Conservation (phyloP, 192 early-diverging fungal genomes). For the Coemansia sp. region DNA sequence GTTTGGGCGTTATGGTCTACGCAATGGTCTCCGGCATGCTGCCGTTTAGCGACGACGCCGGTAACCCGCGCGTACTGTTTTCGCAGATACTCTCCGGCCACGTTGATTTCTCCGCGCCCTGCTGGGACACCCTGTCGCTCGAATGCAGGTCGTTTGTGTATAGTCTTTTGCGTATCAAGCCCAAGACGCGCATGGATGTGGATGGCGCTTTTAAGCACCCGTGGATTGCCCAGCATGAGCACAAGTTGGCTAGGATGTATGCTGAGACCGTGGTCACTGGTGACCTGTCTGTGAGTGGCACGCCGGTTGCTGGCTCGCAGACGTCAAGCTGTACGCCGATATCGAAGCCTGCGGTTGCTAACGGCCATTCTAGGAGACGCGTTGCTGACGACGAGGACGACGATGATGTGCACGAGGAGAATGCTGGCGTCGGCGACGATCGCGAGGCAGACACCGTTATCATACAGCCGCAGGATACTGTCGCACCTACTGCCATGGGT, state of each 20-base stretch:
- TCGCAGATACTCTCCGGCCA: conserved; percentile 47
- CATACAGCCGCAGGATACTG: conserved; percentile 1
- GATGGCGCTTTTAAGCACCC: conserved; percentile 54
- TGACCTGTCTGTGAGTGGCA: neutral
- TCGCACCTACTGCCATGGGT: conserved; percentile 19
- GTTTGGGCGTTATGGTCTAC: conserved; percentile 80
- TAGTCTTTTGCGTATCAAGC: conserved; percentile 42
- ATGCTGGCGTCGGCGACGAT: neutral
- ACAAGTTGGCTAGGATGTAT: conserved; percentile 48
- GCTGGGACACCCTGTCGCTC: conserved; percentile 49
- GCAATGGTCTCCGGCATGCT: conserved; percentile 61
- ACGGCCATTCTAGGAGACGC: neutral
- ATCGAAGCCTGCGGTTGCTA: neutral
- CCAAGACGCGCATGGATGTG: conserved; percentile 53
- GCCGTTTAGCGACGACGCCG: conserved; percentile 50
- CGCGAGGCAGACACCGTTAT: neutral
- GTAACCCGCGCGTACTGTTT: conserved; percentile 38
- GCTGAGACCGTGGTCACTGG: conserved; percentile 14
- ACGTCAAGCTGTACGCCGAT: conserved; percentile 1
- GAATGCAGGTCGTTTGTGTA: conserved; percentile 52
- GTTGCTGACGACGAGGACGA: conserved; percentile 1
- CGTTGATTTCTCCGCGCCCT: conserved; percentile 38
- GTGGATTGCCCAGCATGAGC: conserved; percentile 53
- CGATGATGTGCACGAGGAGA: conserved; percentile 5
- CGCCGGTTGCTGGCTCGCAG: conserved; percentile 4